phyloP scores from a whole-genome alignment of 164 flowering plant species.

The Nelumbo lutea region DNA sequence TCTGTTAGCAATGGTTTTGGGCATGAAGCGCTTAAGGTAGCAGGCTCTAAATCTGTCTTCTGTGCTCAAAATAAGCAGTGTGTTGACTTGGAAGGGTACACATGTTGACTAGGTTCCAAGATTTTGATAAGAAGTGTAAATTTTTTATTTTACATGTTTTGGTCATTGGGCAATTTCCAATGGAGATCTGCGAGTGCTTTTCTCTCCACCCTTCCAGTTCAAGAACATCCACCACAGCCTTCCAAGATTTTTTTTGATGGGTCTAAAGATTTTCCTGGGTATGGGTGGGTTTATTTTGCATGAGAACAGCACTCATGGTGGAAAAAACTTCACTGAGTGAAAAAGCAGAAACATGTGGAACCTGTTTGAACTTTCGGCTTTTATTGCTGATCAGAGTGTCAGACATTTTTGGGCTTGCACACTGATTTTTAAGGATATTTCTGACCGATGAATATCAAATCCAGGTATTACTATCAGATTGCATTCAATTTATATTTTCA shows the following conservation, averaged over 20 bases:
- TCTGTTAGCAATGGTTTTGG: conserved; percentile 25
- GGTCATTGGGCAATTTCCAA: neutral
- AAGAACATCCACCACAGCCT: neutral
- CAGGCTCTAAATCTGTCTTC: conserved; percentile 26
- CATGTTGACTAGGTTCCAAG: neutral
- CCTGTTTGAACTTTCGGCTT: neutral
- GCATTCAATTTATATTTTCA: no score
- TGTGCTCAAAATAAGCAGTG: conserved; percentile 41
- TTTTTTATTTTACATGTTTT: no score
- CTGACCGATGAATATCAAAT: no score
- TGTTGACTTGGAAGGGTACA: conserved; percentile 16
- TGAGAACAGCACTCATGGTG: neutral
- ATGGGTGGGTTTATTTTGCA: neutral
- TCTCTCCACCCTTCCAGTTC: neutral
- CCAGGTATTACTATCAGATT: no score
- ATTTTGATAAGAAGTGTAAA: conserved; percentile 3
- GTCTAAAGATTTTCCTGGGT: neutral
- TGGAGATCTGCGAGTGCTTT: neutral
- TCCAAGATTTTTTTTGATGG: neutral
- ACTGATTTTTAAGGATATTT: no score
- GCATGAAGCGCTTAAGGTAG: conserved; percentile 21
- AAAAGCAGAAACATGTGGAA: neutral
- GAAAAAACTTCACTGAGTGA: neutral
- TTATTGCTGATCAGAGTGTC: no score
- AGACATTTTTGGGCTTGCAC: no score